phyloP scores from a whole-genome alignment of 257 asterid genomes.

The Agastache rugosa region DNA sequence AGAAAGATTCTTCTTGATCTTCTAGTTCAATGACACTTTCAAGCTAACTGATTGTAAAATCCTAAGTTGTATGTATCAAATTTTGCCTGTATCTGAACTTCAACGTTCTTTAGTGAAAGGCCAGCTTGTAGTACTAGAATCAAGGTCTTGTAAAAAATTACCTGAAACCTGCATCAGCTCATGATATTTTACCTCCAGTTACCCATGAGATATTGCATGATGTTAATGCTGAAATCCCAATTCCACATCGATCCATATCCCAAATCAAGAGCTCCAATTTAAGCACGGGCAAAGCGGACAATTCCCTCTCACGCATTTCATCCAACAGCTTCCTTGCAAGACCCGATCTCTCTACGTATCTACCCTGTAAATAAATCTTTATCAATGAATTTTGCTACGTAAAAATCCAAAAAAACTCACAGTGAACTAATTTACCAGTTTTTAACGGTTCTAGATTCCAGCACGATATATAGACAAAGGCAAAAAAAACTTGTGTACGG shows the following conservation, averaged over 20 bases:
- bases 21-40: slow-evolving; percentile 1
- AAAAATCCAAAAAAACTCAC: too few relatives aligned
- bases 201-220: neutral
- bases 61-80: neutral
- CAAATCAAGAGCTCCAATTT: too few relatives aligned
- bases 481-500: too few relatives aligned
- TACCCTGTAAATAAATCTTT: too few relatives aligned
- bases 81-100: neutral
- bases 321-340: neutral
- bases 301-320: neutral
- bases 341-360: neutral
- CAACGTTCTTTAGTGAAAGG: neutral
- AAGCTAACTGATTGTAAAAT: neutral
- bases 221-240: neutral
- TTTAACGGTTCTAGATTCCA: too few relatives aligned
- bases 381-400: too few relatives aligned
- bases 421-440: too few relatives aligned
- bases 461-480: too few relatives aligned
- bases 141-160: neutral
- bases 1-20: neutral
- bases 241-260: neutral
- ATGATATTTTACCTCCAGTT: neutral
- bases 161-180: neutral
- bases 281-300: too few relatives aligned
- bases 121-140: neutral